A percentile compares a stretch with the other conserved stretches of the same genome.
phyloP scores from a whole-genome alignment of 805 yeast genomes.

The Candida alai region DNA sequence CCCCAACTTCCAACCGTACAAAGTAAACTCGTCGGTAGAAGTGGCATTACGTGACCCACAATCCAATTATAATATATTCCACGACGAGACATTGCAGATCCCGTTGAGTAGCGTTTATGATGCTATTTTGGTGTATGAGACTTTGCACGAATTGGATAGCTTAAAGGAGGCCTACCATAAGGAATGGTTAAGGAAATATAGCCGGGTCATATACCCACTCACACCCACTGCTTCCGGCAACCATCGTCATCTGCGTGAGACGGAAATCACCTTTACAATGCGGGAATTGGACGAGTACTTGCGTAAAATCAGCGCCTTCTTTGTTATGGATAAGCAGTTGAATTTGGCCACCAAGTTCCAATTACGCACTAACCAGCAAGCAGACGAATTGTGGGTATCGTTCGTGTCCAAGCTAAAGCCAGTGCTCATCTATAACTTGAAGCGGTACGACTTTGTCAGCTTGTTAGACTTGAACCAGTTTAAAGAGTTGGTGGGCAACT shows the following conservation, averaged over 20 bases:
- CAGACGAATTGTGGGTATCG: conserved; percentile 75
- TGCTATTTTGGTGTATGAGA: conserved; percentile 74
- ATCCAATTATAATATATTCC: conserved; percentile 46
- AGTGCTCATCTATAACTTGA: conserved; percentile 46
- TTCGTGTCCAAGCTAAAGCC: conserved; percentile 57
- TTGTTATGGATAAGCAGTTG: conserved; percentile 69
- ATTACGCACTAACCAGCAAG: conserved; percentile 56
- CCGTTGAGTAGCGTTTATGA: conserved; percentile 76
- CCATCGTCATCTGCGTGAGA: neutral
- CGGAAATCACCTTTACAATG: conserved; percentile 8
- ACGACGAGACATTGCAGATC: conserved; percentile 36
- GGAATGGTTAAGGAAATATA: conserved; percentile 69
- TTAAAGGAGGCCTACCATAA: conserved; percentile 61
- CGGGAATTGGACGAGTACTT: conserved; percentile 51
- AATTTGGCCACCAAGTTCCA: conserved; percentile 60
- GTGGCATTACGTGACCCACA: conserved; percentile 62
- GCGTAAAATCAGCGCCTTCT: conserved; percentile 66
- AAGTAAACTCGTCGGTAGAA: conserved; percentile 86
- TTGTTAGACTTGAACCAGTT: conserved; percentile 48
- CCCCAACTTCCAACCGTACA: conserved; percentile 45
- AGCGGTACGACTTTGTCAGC: conserved; percentile 31
- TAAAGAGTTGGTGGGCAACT: conserved; percentile 63
- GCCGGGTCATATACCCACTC: conserved; percentile 64
- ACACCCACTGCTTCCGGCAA: conserved; percentile 36
- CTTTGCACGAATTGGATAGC: conserved; percentile 61